Evolutionary conservation across 306 rosid genomes (phyloP), one percentile per base, ranked within the genome.

Genomic region (Canavalia ensiformis): DNA sequence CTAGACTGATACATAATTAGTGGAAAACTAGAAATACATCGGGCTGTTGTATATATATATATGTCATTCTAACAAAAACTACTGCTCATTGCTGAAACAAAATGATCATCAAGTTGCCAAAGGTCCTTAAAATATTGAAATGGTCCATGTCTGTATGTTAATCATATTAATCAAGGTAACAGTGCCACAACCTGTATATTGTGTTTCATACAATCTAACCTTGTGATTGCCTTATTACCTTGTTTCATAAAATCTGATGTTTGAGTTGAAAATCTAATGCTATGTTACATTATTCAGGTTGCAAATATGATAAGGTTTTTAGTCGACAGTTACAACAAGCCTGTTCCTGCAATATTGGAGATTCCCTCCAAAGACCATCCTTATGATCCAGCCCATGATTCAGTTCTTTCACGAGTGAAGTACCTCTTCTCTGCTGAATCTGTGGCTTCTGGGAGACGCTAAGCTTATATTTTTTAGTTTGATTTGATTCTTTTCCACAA

Each of bases 301-400:
- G 97, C 95, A 66, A 92, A 89, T 83, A 91, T 91, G 95, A 89
- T 92, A 68, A 88, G 94, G 88, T 85, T 90, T 85, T 80, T 92
- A 28, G 92, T 91, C 4, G 92, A 92, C 77, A 91, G 94, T 89
- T 92, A 89, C 84, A 92, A 91, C 59, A 91, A 87, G 63, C 95
- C 94, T 28, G 57, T 92, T 75, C 97, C 95, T 3, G 95, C 95
- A 1, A 89, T 92, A 30, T 72, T 92, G 84, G 97, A 92, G 85
- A 92, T 92, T 75, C 94, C 94, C 35, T 92, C 97, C 34, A 91
- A 90, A 85, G 92, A 92, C 76, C 97, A 89, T 77, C 94, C 97
- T 2, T 92, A 92, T 49, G 97, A 92, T 79, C 97, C 94, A 18
- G 52, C 95, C 1, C 93, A 91, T 13, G 94, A 92, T 79, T 92